Percentiles rank a stretch among this genome's conserved stretches.
These are phyloP conservation scores for Fusarium anguioides DNA, from an alignment of 2,329 filamentous ascomycete genomes.

Conservation along the genomic window DNA sequence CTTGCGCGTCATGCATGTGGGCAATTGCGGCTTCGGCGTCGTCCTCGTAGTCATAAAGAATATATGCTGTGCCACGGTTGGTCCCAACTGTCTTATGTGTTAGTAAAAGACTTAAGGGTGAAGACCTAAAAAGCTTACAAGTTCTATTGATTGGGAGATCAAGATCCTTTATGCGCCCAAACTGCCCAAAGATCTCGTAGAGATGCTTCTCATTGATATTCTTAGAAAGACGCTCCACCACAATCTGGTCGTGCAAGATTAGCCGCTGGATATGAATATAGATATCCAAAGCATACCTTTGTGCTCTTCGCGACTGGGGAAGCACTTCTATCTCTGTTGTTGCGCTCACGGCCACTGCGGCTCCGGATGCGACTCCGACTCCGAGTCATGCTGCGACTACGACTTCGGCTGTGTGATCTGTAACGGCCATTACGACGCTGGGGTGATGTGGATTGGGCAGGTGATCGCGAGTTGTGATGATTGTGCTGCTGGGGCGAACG, in stretches of 20 bases:
- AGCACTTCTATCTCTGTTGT: conserved; percentile 52
- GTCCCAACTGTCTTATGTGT: conserved; percentile 71
- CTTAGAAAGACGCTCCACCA: conserved; percentile 95
- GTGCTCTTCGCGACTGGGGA: conserved; percentile 60
- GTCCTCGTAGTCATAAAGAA: conserved; percentile 79
- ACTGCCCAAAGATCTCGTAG: conserved; percentile 90
- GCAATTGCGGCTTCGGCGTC: conserved; percentile 90
- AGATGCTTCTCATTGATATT: conserved; percentile 92
- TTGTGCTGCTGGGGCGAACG: conserved; percentile 48
- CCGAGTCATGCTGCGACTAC: conserved; percentile 39
- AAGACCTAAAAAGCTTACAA: conserved; percentile 66
- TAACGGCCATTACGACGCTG: conserved; percentile 50
- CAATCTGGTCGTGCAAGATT: conserved; percentile 70
- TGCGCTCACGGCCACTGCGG: conserved; percentile 46
- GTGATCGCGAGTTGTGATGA: conserved; percentile 50
- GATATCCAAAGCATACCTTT: conserved; percentile 55
- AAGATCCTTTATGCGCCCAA: conserved; percentile 85
- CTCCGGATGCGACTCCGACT: conserved; percentile 46
- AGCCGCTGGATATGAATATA: conserved; percentile 1
- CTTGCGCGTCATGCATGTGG: conserved; percentile 97
- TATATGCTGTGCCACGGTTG: conserved; percentile 94
- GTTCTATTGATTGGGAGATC: conserved; percentile 90
- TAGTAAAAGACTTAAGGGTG: conserved; percentile 16
- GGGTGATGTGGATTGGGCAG: conserved; percentile 48
- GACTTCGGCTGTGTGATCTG: conserved; percentile 45